Conservation (phyloP, 83 land plant genomes). For the Isoetes engelmannii region DNA sequence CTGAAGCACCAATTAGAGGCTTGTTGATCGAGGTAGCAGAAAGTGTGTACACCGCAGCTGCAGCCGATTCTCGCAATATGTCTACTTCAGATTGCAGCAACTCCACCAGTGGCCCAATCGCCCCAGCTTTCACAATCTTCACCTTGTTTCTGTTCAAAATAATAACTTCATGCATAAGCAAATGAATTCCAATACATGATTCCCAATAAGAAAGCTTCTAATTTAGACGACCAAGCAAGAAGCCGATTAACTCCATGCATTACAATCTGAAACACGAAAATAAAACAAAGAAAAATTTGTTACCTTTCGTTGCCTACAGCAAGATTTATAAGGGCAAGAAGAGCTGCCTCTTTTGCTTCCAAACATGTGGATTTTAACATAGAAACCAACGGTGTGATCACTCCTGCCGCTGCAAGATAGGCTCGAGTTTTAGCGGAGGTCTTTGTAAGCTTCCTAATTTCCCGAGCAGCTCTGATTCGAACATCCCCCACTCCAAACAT, state of each 20-base stretch:
- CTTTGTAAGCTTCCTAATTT: constrained; percentile 61
- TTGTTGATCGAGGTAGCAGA: constrained; percentile 51
- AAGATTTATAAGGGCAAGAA: constrained; percentile 61
- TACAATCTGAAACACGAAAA: too few species aligned
- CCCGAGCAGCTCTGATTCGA: constrained; percentile 42
- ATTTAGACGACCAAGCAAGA: too few species aligned
- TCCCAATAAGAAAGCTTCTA: too few species aligned
- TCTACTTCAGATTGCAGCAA: constrained; percentile 36
- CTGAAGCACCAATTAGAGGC: constrained; percentile 45
- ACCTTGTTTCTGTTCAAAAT: constrained; percentile 47
- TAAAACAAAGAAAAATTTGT: too few species aligned
- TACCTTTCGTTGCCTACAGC: constrained; percentile 69
- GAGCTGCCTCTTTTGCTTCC: constrained; percentile 40
- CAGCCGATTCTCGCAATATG: constrained; percentile 46
- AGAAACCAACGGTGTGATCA: constrained; percentile 40
- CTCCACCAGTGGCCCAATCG: constrained; percentile 44
- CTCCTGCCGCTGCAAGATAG: constrained; percentile 31
- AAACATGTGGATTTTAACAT: constrained; percentile 33
- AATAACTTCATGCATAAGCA: too few species aligned
- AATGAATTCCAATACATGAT: too few species aligned
- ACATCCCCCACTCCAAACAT: constrained; percentile 29
- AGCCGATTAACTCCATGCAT: too few species aligned
- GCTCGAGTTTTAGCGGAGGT: constrained; percentile 48
- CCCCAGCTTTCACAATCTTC: constrained; percentile 49
- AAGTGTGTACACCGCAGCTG: constrained; percentile 57